Evolutionary conservation across 2,329 filamentous ascomycete species (phyloP).

Genomic region (Rugonectria rugulosa): DNA sequence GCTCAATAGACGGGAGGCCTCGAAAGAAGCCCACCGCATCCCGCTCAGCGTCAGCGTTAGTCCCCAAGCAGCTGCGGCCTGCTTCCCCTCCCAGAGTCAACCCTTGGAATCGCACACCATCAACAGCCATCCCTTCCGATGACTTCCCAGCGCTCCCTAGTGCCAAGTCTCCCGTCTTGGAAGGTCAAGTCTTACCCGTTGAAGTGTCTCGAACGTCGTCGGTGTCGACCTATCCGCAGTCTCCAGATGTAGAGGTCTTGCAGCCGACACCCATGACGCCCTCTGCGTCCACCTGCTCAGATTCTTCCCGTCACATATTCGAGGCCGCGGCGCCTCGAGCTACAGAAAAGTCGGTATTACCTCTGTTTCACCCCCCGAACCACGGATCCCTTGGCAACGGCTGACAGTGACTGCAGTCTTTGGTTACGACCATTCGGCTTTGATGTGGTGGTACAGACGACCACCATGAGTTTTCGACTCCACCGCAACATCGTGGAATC

Average conservation of each 20-base stretch:
- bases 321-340: slow-evolving; percentile 40
- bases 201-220: slow-evolving; percentile 26
- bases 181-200: slow-evolving; percentile 12
- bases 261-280: slow-evolving; percentile 10
- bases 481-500: slow-evolving; percentile 46
- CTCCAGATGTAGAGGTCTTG: slow-evolving; percentile 13
- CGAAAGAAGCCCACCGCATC: slow-evolving; percentile 26
- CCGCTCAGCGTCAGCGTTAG: slow-evolving; percentile 3
- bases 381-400: background rate
- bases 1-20: slow-evolving; percentile 39
- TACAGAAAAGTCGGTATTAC: slow-evolving; percentile 34
- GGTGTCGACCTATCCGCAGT: slow-evolving; percentile 16
- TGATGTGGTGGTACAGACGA: slow-evolving; percentile 42
- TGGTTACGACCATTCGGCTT: slow-evolving; percentile 44
- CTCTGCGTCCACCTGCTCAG: slow-evolving; percentile 32
- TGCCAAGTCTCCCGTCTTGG: slow-evolving; percentile 8
- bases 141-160: slow-evolving; percentile 35
- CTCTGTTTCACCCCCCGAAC: background rate
- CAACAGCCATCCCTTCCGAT: slow-evolving; percentile 7
- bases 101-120: slow-evolving; percentile 38
- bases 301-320: slow-evolving; percentile 33
- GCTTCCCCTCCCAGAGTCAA: slow-evolving; percentile 45
- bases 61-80: slow-evolving; percentile 35
- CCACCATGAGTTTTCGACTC: slow-evolving; percentile 35
- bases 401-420: slow-evolving; percentile 36